phyloP scores from a whole-genome alignment of 306 rosid genomes.

The Lablab purpureus region DNA sequence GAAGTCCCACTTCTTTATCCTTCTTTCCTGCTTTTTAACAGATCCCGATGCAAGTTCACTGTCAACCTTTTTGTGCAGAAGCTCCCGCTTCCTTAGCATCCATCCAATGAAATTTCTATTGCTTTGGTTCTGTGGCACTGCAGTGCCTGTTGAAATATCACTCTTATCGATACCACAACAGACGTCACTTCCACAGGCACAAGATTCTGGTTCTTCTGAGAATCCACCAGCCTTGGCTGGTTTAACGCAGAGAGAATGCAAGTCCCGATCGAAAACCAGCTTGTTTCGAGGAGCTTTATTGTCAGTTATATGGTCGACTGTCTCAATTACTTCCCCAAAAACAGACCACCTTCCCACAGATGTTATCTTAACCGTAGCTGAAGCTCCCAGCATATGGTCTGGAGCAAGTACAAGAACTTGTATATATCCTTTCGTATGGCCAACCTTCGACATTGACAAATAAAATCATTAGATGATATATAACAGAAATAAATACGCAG shows the following conservation, averaged over 20 bases:
- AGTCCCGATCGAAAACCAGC: constrained; percentile 41
- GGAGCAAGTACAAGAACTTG: constrained; percentile 86
- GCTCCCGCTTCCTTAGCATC: constrained; percentile 76
- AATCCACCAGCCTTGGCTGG: constrained; percentile 46
- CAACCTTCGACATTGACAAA: constrained; percentile 70
- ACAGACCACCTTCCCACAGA: constrained; percentile 97
- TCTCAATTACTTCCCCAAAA: constrained; percentile 86
- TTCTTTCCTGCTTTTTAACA: constrained; percentile 51
- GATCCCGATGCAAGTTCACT: constrained; percentile 52
- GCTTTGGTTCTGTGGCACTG: constrained; percentile 54
- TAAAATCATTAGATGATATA: constrained; percentile 40
- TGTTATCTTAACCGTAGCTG: constrained; percentile 82
- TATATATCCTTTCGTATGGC: constrained; percentile 94
- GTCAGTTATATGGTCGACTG: constrained; percentile 47
- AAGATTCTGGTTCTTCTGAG: constrained; percentile 53
- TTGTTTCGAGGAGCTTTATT: constrained; percentile 49
- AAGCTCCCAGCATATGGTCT: constrained; percentile 82
- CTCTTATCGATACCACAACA: constrained; percentile 59
- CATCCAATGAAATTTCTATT: constrained; percentile 65
- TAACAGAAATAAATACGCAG: constrained; percentile 19
- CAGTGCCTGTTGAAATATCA: constrained; percentile 44
- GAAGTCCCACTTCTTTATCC: constrained; percentile 57
- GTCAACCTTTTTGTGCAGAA: constrained; percentile 50
- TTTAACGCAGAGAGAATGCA: constrained; percentile 52
- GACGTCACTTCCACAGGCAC: constrained; percentile 73